Evolutionary conservation across 2,329 filamentous ascomycete genomes (phyloP).

Genomic region (Botrytis medusae): DNA sequence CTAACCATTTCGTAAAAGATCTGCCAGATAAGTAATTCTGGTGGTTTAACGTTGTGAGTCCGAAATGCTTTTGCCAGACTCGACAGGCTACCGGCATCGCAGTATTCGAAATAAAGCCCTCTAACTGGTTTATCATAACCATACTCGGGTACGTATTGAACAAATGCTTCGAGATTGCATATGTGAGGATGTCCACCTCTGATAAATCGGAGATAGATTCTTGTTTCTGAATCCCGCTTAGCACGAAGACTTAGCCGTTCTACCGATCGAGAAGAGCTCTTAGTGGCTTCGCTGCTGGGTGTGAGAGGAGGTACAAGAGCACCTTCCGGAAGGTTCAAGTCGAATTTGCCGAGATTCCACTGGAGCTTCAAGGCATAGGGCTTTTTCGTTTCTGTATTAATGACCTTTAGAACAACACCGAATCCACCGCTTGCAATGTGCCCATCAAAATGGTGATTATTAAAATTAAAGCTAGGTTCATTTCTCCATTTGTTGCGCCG

Average conservation of each 20-base stretch:
- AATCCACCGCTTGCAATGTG: background rate
- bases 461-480: background rate
- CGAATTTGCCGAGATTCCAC: background rate
- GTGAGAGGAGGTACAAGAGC: background rate
- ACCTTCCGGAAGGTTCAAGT: background rate
- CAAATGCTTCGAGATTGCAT: slow-evolving; percentile 9
- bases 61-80: background rate
- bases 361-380: slow-evolving; percentile 14
- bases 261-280: background rate
- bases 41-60: background rate
- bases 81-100: background rate
- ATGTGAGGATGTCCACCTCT: slow-evolving; percentile 12
- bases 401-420: background rate
- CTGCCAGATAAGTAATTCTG: background rate
- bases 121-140: background rate
- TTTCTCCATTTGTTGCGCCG: slow-evolving; percentile 11
- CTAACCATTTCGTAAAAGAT: background rate
- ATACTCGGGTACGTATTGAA: slow-evolving; percentile 4
- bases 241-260: background rate
- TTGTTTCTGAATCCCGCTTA: slow-evolving; percentile 1
- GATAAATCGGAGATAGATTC: slow-evolving; percentile 1
- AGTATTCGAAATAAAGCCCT: slow-evolving; percentile 16
- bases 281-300: slow-evolving; percentile 1
- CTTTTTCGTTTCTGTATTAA: background rate
- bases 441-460: background rate